A percentile compares a stretch with the other conserved stretches of the same genome.
Conservation (phyloP, 2,329 filamentous ascomycete genomes). For the Cadophora gregata region DNA sequence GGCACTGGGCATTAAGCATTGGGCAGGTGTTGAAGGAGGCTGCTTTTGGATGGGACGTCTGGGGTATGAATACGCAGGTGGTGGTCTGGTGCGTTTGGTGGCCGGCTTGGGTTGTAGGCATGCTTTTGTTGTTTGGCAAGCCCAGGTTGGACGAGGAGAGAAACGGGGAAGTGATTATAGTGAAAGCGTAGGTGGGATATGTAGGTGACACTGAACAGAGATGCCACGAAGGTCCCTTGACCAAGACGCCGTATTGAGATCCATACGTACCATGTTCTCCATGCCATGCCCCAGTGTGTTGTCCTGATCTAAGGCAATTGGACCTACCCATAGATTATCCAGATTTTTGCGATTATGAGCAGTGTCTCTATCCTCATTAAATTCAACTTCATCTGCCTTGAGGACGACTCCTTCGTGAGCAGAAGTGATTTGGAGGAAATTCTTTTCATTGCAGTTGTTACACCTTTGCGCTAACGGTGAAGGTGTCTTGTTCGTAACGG, state of each 20-base stretch:
- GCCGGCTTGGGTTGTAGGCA: constrained; percentile 82
- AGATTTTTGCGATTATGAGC: neutral
- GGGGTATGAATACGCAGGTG: constrained; percentile 87
- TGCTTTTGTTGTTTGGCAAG: constrained; percentile 57
- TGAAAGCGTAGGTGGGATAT: neutral
- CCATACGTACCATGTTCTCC: neutral
- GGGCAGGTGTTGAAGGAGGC: constrained; percentile 70
- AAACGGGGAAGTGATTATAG: neutral
- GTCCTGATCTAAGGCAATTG: neutral
- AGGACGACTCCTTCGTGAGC: neutral
- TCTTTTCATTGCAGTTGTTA: constrained; percentile 15
- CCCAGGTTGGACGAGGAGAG: constrained; percentile 32
- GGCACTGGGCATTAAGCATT: constrained; percentile 55
- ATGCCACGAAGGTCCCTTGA: no score
- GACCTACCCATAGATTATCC: neutral
- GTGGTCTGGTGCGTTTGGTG: constrained; percentile 96
- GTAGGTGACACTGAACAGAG: neutral
- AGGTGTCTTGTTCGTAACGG: constrained; percentile 23
- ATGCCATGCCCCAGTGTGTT: neutral
- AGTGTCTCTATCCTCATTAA: neutral
- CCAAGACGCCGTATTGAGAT: neutral
- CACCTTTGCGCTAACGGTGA: constrained; percentile 4
- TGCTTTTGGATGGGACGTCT: constrained; percentile 87
- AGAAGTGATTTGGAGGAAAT: neutral
- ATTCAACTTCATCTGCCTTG: neutral